These are phyloP conservation scores for Cephaloascus fragrans DNA, from an alignment of 805 yeast species.

Conservation along the genomic window DNA sequence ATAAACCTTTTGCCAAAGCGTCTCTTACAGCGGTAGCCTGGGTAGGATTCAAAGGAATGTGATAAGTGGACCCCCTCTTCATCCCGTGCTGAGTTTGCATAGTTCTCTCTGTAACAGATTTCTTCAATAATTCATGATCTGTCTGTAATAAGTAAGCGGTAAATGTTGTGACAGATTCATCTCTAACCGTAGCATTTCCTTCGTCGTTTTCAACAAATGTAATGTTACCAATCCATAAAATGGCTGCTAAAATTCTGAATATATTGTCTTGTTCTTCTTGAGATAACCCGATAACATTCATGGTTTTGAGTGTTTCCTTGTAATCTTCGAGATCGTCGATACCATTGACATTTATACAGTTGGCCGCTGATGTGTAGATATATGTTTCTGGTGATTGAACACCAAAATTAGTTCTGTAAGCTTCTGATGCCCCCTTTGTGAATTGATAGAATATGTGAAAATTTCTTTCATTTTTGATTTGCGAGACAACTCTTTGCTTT, in stretches of 20 bases:
- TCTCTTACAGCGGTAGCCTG: conserved; percentile 95
- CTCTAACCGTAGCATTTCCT: conserved; percentile 77
- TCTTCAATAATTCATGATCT: conserved; percentile 52
- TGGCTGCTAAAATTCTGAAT: conserved; percentile 73
- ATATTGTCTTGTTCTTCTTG: conserved; percentile 85
- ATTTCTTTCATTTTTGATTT: conserved; percentile 84
- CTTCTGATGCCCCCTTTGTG: conserved; percentile 82
- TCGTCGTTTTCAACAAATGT: conserved; percentile 78
- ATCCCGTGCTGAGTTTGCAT: conserved; percentile 88
- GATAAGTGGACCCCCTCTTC: conserved; percentile 87
- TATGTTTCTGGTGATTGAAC: conserved; percentile 92
- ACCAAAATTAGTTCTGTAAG: conserved; percentile 76
- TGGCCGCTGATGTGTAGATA: conserved; percentile 76
- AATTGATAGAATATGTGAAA: conserved; percentile 96
- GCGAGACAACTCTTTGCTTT: conserved; percentile 95
- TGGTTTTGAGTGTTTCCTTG: conserved; percentile 72
- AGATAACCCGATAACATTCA: conserved; percentile 77
- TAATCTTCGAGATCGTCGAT: conserved; percentile 79
- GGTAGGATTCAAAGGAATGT: conserved; percentile 81
- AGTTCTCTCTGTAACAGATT: conserved; percentile 67
- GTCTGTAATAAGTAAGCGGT: conserved; percentile 88
- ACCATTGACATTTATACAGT: conserved; percentile 78
- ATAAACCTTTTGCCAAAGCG: conserved; percentile 90
- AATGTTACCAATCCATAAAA: conserved; percentile 92
- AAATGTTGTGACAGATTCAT: conserved; percentile 85